Conservation (phyloP, 345 rosid species). For the Citropsis articulata region DNA sequence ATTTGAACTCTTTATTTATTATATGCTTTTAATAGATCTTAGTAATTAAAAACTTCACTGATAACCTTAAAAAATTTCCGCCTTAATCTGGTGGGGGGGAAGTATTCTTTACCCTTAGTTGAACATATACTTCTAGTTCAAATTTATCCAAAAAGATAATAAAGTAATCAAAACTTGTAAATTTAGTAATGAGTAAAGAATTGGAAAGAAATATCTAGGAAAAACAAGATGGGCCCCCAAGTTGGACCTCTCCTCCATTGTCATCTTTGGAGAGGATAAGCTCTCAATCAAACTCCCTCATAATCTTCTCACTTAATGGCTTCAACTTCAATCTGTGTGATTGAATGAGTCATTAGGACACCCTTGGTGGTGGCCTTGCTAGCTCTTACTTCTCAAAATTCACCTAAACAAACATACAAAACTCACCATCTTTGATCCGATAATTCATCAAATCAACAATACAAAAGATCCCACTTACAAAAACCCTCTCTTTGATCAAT, state of each 20-base stretch:
- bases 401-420: constrained; percentile 23
- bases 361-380: constrained; percentile 32
- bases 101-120: neutral
- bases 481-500: constrained; percentile 1
- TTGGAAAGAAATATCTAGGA: constrained; percentile 22
- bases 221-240: constrained; percentile 35
- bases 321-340: neutral
- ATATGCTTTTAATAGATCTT: too few relatives aligned
- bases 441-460: constrained; percentile 18
- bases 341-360: constrained; percentile 30
- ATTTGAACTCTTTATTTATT: too few relatives aligned
- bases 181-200: neutral
- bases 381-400: constrained; percentile 7
- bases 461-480: neutral
- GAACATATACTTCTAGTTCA: neutral
- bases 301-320: constrained; percentile 3
- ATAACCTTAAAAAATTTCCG: too few relatives aligned
- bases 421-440: constrained; percentile 28
- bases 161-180: constrained; percentile 3
- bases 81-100: too few relatives aligned
- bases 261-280: constrained; percentile 36
- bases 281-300: constrained; percentile 5
- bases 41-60: too few relatives aligned
- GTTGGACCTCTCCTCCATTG: constrained; percentile 26
- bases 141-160: neutral